Evolutionary conservation across 345 rosid genomes (phyloP), one percentile per base, ranked within the genome.

Genomic region (Gossypium rotundifolium): DNA sequence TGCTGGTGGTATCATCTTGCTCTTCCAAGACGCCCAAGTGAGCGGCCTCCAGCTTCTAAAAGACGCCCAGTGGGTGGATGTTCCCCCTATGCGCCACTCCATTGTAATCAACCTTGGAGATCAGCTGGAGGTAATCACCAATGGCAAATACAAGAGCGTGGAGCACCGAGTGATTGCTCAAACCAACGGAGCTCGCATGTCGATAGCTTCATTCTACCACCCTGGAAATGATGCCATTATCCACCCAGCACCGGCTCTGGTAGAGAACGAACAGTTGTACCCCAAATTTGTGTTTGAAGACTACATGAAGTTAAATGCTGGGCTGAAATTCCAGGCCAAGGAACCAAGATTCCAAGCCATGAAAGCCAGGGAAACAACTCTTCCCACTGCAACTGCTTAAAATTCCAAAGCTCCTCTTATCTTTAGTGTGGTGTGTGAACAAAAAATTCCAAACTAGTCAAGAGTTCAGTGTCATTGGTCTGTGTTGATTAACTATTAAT

Each of bases 41-140:
- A 83, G 98, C 40, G 98, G 98, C 76, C 97, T 94, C 59, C 98
- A 94, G 86, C 93, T 94, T 11, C 91, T 94, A 14, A 94, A 94
- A 75, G 93, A 92, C 48, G 98, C 90, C 5, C 55, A 87, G 4
- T 94, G 98, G 98, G 67, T 94, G 48, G 98, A 87, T 72, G 98
- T 94, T n/a, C 98, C 98, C 0, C 98, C 98, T 3, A 80, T 92
- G 91, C 90, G 86, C 80, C 98, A 92, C 76, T 91, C 98, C 79
- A 89, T 94, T 65, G 98, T 94, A 13, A 68, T 94, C 72, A 94
- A 94, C 82, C 97, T 94, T 0, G 98, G 98, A 0, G 98, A 94
- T 80, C 98, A 94, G 71, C 78, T 94, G 0, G 98, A 94, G 95
- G 98, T 94, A 48, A 92, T 94, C 73, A 89, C 97, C 11, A 94